Percentiles rank a stretch among this genome's conserved stretches.
phyloP scores from a whole-genome alignment of 2,329 filamentous ascomycete species.

The Aureobasidium sp. region DNA sequence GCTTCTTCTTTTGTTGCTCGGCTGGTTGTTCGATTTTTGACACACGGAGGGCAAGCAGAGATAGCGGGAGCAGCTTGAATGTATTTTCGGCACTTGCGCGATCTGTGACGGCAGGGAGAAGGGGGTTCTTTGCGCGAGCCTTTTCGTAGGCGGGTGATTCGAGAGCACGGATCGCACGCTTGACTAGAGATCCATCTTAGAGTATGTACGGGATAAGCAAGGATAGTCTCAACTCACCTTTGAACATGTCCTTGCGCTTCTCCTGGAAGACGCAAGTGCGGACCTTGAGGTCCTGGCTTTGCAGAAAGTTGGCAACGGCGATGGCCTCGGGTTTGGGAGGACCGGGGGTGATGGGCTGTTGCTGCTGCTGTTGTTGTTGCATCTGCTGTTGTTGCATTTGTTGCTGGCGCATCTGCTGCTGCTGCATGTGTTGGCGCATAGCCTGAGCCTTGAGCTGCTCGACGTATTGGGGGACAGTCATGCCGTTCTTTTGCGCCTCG shows the following conservation, averaged over 20 bases:
- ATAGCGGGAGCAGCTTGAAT: slow-evolving; percentile 92
- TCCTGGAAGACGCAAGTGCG: slow-evolving; percentile 91
- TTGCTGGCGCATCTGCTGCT: slow-evolving; percentile 36
- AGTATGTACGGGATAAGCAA: too few relatives aligned
- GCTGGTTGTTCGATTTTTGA: slow-evolving; percentile 72
- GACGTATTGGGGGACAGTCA: slow-evolving; percentile 80
- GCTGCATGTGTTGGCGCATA: slow-evolving; percentile 49
- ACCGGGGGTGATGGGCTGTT: slow-evolving; percentile 64
- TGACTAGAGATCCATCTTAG: slow-evolving; percentile 55
- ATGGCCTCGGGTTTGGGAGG: slow-evolving; percentile 85
- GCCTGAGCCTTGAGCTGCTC: slow-evolving; percentile 48
- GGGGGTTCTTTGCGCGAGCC: slow-evolving; percentile 78
- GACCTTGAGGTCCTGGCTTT: slow-evolving; percentile 75
- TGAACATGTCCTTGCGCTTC: slow-evolving; percentile 97
- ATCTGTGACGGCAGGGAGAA: slow-evolving; percentile 81
- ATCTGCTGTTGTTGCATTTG: slow-evolving; percentile 22
- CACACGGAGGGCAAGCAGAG: slow-evolving; percentile 86
- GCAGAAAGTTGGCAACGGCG: slow-evolving; percentile 82
- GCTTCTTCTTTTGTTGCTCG: slow-evolving; percentile 68
- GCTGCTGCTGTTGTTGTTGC: slow-evolving; percentile 31
- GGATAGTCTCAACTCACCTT: slow-evolving; percentile 49
- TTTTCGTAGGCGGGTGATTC: slow-evolving; percentile 86
- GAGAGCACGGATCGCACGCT: slow-evolving; percentile 86
- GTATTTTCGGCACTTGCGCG: slow-evolving; percentile 82
- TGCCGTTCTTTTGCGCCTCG: slow-evolving; percentile 76